phyloP scores from a whole-genome alignment of 2,329 filamentous ascomycete genomes.

The Cladosporium colombiae region DNA sequence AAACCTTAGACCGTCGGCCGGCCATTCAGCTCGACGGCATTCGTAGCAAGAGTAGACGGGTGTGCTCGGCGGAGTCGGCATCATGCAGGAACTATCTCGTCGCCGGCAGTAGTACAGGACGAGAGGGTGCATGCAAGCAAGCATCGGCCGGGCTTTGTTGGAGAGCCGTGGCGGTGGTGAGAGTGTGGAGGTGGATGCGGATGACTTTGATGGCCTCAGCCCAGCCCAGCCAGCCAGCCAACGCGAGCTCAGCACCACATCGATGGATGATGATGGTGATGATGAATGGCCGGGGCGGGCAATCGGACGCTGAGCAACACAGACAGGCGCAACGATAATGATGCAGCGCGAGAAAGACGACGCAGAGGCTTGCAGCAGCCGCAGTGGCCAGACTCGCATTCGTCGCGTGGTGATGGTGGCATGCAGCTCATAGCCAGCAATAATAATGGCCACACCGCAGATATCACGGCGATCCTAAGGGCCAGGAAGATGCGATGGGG shows the following conservation, averaged over 20 bases:
- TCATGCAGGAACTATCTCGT: constrained; percentile 10
- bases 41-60: background rate
- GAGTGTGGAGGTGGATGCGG: constrained; percentile 1
- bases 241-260: background rate
- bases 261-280: background rate
- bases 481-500: background rate
- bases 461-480: constrained; percentile 17
- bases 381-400: background rate
- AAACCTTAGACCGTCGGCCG: constrained; percentile 5
- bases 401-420: background rate
- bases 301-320: background rate
- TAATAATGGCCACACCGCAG: background rate
- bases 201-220: background rate
- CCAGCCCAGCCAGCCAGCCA: constrained; percentile 4
- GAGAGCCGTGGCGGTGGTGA: constrained; percentile 14
- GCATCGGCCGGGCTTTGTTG: constrained; percentile 16
- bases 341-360: background rate
- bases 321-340: background rate
- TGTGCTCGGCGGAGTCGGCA: constrained; percentile 12
- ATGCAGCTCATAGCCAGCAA: background rate
- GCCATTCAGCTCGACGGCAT: constrained; percentile 16
- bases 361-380: background rate
- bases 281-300: background rate
- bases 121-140: background rate
- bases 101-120: background rate